Evolutionary conservation across 129 eudicot genomes (phyloP).

Genomic region (carrot (Daucus carota)): DH1_v3.0 NC_030386.2:5594001-5594500

Average conservation of each 20-base stretch:
- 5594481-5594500: neutral
- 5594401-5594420: neutral
- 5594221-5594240: slow-evolving; percentile 20
- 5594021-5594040: slow-evolving; percentile 92
- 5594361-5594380: slow-evolving; percentile 94
- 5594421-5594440: neutral
- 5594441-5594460: neutral
- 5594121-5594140: slow-evolving; percentile 38
- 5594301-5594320: slow-evolving; percentile 74
- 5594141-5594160: slow-evolving; percentile 48
- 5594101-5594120: slow-evolving; percentile 24
- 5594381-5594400: slow-evolving; percentile 30
- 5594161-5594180: slow-evolving; percentile 38
- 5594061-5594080: slow-evolving; percentile 5
- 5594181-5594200: slow-evolving; percentile 43
- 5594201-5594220: slow-evolving; percentile 36
- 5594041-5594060: slow-evolving; percentile 39
- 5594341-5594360: slow-evolving; percentile 79
- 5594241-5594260: slow-evolving; percentile 20
- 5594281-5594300: slow-evolving; percentile 71
- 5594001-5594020: slow-evolving; percentile 88
- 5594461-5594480: neutral
- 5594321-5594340: slow-evolving; percentile 46
- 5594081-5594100: slow-evolving; percentile 23
- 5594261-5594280: slow-evolving; percentile 44